Base-by-base conservation (phyloP, 805 yeast genomes). In the Yueomyces sinensis region DNA sequence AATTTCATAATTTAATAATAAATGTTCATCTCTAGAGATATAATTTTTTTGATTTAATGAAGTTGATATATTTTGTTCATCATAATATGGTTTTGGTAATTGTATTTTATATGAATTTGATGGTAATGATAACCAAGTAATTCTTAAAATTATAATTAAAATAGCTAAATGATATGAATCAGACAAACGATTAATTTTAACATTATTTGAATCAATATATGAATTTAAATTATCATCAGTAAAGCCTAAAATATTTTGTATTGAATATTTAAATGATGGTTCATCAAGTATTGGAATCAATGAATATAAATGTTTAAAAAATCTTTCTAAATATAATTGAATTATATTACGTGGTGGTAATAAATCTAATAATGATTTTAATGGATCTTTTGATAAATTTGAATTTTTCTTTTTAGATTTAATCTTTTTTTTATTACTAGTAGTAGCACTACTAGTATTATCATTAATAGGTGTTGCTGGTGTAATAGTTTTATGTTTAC, bases 251-350 rank as follows among this genome's bases (percentile, higher is more conserved):
- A 25, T 25, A 13, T 13, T 9, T 9, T 11, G 7, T 13, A 25
- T n/a, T 11, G 28, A 9, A 25, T 25, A 5, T n/a, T 25, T 25
- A n/a, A 25, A 25, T 9, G 28, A 25, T 11, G 38, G 47, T 34
- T 78, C 83, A 51, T 78, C 84, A 25, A 78, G 54, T 40, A 69
- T 74, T 3, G 91, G 87, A 45, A 78, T 61, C 37, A 68, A 74
- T 13, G 81, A 68, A 48, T 80, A 80, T 4, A 78, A 56, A 20
- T 65, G 62, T 9, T 62, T 63, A 48, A 79, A 79, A 42, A 71
- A 79, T 41, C 75, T 58, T 37, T 75, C 72, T 20, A 78, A 55
- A 33, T 75, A 58, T 31, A 65, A 45, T 71, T 79, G 70, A 7
- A 76, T 62, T 1, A 72, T 64, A 37, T 62, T 64, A 42, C 69